Conservation (phyloP, 768 basidiomycete species). For the Boletus vermiculosoides region DNA sequence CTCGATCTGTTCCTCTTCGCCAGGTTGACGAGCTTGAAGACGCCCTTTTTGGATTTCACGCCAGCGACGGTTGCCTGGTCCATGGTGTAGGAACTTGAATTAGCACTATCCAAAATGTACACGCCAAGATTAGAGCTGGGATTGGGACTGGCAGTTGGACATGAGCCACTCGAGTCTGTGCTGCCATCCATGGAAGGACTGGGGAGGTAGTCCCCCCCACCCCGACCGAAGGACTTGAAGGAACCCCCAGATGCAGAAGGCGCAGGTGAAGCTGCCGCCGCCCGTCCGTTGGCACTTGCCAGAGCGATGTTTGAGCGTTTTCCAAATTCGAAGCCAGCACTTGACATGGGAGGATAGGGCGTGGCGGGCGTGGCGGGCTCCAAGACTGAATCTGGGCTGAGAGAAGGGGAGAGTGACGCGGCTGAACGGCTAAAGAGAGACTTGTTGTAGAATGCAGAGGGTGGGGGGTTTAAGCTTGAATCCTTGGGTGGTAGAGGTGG, state of each 20-base stretch:
- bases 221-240: constrained; percentile 14
- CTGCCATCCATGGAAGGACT: constrained; percentile 24
- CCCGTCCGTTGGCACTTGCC: constrained; percentile 4
- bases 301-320: neutral
- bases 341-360: constrained; percentile 4
- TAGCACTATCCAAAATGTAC: constrained; percentile 19
- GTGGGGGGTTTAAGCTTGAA: constrained; percentile 14
- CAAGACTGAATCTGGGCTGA: constrained; percentile 18
- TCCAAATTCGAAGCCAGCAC: constrained; percentile 1
- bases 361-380: constrained; percentile 25
- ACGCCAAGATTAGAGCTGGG: constrained; percentile 1
- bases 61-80: constrained; percentile 1
- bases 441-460: constrained; percentile 24
- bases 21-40: constrained; percentile 39
- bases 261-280: constrained; percentile 12
- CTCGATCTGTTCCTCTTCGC: constrained; percentile 34
- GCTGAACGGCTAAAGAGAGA: constrained; percentile 41
- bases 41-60: constrained; percentile 28
- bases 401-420: constrained; percentile 45
- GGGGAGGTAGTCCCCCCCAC: constrained; percentile 8
- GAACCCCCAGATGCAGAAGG: constrained; percentile 21
- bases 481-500: constrained; percentile 67
- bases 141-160: constrained; percentile 4
- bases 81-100: constrained; percentile 14
- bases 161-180: constrained; percentile 28